phyloP scores from a whole-genome alignment of 176 grass and related monocot genomes.

The Alloteropsis semialata region DNA sequence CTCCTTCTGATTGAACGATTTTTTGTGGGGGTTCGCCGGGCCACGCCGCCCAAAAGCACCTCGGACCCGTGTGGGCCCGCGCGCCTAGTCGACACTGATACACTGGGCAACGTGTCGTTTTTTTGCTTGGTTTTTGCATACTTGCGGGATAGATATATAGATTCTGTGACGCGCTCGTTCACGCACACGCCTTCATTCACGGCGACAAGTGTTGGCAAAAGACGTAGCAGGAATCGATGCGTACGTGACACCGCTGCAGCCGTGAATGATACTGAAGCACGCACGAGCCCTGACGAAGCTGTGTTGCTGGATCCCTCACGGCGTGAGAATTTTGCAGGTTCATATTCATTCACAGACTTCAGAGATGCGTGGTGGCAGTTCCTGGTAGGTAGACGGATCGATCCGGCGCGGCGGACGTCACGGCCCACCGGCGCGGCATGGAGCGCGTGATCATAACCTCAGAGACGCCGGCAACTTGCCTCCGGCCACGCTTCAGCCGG shows the following conservation, averaged over 20 bases:
- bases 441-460: background rate
- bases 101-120: background rate
- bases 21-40: background rate
- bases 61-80: background rate
- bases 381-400: background rate
- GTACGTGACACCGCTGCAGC: background rate
- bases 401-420: background rate
- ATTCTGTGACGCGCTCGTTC: background rate
- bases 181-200: background rate
- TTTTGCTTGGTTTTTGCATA: background rate
- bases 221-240: background rate
- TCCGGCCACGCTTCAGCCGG: background rate
- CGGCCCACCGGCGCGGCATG: background rate
- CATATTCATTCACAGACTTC: background rate
- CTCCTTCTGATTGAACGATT: background rate
- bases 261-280: background rate
- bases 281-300: too few species aligned
- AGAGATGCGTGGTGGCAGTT: background rate
- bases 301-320: too few species aligned
- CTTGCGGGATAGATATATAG: background rate
- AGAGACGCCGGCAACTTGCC: background rate
- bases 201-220: background rate
- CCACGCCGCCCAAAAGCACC: constrained; percentile 27
- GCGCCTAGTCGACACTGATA: background rate
- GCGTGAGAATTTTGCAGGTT: too few species aligned